Evolutionary conservation across 129 eudicot species (phyloP).

Genomic region (Apium graveolens): DNA sequence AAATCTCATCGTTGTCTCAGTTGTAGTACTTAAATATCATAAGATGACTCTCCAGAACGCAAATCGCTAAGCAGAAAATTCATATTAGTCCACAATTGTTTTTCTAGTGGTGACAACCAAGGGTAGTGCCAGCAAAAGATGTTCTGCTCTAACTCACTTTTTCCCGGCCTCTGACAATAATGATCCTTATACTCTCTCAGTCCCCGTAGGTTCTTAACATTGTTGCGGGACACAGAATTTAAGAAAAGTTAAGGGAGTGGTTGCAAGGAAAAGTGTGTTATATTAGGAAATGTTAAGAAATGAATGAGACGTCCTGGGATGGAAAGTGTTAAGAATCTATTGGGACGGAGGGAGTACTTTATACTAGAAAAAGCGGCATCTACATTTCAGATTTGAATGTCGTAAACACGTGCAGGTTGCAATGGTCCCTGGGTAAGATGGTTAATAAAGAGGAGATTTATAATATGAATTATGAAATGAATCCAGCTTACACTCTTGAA

Average conservation of each 20-base stretch:
- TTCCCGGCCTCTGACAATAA: not conserved
- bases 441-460: not conserved
- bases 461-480: not conserved
- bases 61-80: not conserved
- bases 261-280: too few relatives aligned
- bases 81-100: not conserved
- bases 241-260: too few relatives aligned
- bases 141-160: not conserved
- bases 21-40: not conserved
- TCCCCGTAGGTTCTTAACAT: too few relatives aligned
- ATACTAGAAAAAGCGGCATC: too few relatives aligned
- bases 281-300: too few relatives aligned
- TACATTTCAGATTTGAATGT: not conserved
- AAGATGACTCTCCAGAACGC: not conserved
- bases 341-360: too few relatives aligned
- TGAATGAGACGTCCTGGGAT: too few relatives aligned
- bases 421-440: not conserved
- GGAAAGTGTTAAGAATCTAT: too few relatives aligned
- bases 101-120: not conserved
- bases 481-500: not conserved
- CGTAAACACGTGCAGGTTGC: not conserved
- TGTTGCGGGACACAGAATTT: too few relatives aligned
- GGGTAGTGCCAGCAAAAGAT: not conserved
- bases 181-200: too few relatives aligned
- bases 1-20: not conserved